A percentile compares a stretch with the other conserved stretches of the same genome.
phyloP scores from a whole-genome alignment of 345 rosid genomes.

The Pugionium dolabratum region DNA sequence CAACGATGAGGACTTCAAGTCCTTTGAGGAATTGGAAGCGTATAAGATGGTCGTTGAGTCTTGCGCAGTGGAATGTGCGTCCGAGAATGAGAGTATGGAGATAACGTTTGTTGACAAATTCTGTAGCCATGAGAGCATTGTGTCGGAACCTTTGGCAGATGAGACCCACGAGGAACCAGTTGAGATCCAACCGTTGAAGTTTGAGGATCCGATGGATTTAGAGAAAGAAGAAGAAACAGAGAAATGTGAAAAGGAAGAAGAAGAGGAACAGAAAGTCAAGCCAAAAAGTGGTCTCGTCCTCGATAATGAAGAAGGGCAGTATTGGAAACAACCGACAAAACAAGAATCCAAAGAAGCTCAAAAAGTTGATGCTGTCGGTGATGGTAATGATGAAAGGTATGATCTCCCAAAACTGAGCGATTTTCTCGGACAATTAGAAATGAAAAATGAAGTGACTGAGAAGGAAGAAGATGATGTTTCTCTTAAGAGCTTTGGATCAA shows the following conservation, averaged over 20 bases:
- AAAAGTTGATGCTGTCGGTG: slow-evolving; percentile 33
- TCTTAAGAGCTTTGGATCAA: slow-evolving; percentile 69
- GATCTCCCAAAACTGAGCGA: slow-evolving; percentile 34
- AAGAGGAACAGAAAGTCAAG: slow-evolving; percentile 53
- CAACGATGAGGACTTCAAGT: slow-evolving; percentile 36
- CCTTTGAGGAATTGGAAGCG: slow-evolving; percentile 55
- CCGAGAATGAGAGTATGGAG: slow-evolving; percentile 34
- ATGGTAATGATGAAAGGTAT: not conserved
- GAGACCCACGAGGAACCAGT: slow-evolving; percentile 6
- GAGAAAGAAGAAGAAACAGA: slow-evolving; percentile 39
- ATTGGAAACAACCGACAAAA: slow-evolving; percentile 36
- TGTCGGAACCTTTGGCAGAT: slow-evolving; percentile 7
- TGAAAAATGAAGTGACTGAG: slow-evolving; percentile 23
- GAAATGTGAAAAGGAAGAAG: slow-evolving; percentile 50
- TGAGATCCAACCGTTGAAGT: slow-evolving; percentile 36
- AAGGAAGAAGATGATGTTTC: slow-evolving; percentile 26
- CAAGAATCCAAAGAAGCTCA: slow-evolving; percentile 62
- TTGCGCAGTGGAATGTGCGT: slow-evolving; percentile 38
- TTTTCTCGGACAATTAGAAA: slow-evolving; percentile 29
- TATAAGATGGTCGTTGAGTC: slow-evolving; percentile 66
- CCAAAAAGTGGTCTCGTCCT: slow-evolving; percentile 38
- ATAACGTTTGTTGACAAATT: slow-evolving; percentile 39
- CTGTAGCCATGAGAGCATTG: slow-evolving; percentile 41
- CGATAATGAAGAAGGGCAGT: slow-evolving; percentile 49
- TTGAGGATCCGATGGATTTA: slow-evolving; percentile 20